Percentiles rank a stretch among this genome's conserved stretches.
Evolutionary conservation across 2,329 filamentous ascomycete genomes (phyloP).

Genomic region (Trichoderma sp.): DNA sequence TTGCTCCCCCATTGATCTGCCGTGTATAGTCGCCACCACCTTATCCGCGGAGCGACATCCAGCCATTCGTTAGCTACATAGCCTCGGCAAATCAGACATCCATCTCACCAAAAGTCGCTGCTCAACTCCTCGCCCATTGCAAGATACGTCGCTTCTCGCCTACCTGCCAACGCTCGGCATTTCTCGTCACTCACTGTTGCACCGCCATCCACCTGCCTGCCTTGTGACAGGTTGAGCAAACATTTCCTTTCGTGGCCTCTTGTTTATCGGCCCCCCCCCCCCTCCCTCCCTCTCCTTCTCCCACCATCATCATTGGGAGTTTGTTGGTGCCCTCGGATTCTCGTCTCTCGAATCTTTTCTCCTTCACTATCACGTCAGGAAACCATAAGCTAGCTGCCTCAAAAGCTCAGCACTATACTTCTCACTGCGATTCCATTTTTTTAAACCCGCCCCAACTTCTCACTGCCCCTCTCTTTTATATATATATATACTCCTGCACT

Average conservation of each 20-base stretch:
- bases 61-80: neutral
- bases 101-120: neutral
- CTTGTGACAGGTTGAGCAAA: constrained; percentile 21
- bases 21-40: neutral
- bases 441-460: neutral
- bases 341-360: neutral
- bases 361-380: neutral
- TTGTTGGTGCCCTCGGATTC: neutral
- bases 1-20: neutral
- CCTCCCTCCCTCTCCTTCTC: neutral
- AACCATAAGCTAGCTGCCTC: neutral
- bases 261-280: constrained; percentile 7
- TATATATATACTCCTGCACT: neutral
- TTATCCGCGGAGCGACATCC: neutral
- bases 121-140: neutral
- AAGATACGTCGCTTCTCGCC: constrained; percentile 9
- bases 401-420: neutral
- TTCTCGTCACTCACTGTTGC: constrained; percentile 18
- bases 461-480: neutral
- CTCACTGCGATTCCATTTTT: neutral
- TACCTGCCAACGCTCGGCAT: constrained; percentile 3
- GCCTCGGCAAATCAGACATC: constrained; percentile 9
- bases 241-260: constrained; percentile 16
- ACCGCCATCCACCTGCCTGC: constrained; percentile 20
- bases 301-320: neutral